phyloP scores from a whole-genome alignment of 495 filamentous ascomycete genomes.

The Tuber melanosporum region DNA sequence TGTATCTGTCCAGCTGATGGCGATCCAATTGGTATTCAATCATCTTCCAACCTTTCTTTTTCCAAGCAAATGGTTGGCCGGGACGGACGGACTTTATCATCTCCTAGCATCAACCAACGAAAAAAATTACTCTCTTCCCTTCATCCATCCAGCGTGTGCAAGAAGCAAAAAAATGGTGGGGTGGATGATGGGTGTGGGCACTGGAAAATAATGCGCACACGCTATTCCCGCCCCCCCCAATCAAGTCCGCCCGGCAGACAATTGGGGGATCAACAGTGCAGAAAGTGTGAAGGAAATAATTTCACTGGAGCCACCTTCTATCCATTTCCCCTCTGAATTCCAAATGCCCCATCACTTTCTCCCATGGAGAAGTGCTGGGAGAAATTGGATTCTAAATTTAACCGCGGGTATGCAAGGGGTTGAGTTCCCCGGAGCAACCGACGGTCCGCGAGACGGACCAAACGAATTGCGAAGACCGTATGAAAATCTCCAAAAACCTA shows the following conservation, averaged over 20 bases:
- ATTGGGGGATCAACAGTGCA: not conserved
- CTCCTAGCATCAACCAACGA: not conserved
- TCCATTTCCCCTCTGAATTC: not conserved
- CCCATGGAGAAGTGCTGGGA: not conserved
- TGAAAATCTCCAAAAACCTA: not conserved
- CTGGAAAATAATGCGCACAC: not conserved
- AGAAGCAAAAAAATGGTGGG: not conserved
- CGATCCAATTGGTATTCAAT: not conserved
- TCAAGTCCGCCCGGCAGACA: not conserved
- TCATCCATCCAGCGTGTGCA: not conserved
- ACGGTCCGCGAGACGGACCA: not conserved
- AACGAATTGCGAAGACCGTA: not conserved
- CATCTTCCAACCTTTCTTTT: not conserved
- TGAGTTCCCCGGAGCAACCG: not conserved
- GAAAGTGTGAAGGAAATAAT: not conserved
- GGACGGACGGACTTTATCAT: not conserved
- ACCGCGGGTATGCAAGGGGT: constrained; percentile 5
- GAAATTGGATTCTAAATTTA: not conserved
- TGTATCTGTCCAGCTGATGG: not conserved
- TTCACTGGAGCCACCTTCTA: not conserved
- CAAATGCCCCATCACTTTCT: not conserved
- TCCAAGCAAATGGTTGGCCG: not conserved
- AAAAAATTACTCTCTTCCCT: not conserved
- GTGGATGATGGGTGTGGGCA: not conserved
- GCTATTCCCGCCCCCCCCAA: not conserved